Evolutionary conservation across 305 asterid genomes (phyloP).

Genomic region (Fraxinus velutina): DNA sequence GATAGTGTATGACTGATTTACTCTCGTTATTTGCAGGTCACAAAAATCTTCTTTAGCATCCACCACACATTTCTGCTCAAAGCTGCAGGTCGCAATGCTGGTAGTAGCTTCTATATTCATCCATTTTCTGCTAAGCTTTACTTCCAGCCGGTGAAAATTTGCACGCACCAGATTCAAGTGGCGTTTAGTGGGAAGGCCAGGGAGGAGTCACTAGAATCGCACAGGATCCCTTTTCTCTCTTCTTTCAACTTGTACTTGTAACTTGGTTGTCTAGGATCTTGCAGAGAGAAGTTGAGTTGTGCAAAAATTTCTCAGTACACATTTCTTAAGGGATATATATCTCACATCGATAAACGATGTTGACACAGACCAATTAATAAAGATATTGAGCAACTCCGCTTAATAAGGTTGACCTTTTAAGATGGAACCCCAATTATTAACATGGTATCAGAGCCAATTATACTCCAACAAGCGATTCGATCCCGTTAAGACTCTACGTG

Average conservation of each 20-base stretch:
- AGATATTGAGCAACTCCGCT: too few relatives aligned
- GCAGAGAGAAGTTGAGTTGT: constrained; percentile 20
- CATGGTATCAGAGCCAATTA: too few relatives aligned
- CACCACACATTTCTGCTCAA: constrained; percentile 30
- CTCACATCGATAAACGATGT: too few relatives aligned
- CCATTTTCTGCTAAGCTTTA: constrained; percentile 20
- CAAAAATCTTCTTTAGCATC: constrained; percentile 21
- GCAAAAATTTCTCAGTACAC: constrained; percentile 19
- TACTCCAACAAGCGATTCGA: too few relatives aligned
- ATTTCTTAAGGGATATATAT: too few relatives aligned
- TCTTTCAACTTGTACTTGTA: neutral
- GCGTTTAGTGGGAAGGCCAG: neutral
- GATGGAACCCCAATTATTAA: too few relatives aligned
- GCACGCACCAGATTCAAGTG: neutral
- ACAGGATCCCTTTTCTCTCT: neutral
- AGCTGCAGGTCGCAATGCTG: constrained; percentile 29
- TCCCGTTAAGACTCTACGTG: too few relatives aligned
- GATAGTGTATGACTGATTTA: too few relatives aligned
- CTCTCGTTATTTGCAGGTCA: too few relatives aligned
- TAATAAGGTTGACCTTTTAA: too few relatives aligned
- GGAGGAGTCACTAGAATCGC: neutral
- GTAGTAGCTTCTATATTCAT: constrained; percentile 21
- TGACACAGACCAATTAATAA: too few relatives aligned
- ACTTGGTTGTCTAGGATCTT: constrained; percentile 23
- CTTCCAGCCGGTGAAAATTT: neutral